Evolutionary conservation across 306 rosid genomes (phyloP), one percentile per base, ranked within the genome.

Genomic region (Medicago arabica): DNA sequence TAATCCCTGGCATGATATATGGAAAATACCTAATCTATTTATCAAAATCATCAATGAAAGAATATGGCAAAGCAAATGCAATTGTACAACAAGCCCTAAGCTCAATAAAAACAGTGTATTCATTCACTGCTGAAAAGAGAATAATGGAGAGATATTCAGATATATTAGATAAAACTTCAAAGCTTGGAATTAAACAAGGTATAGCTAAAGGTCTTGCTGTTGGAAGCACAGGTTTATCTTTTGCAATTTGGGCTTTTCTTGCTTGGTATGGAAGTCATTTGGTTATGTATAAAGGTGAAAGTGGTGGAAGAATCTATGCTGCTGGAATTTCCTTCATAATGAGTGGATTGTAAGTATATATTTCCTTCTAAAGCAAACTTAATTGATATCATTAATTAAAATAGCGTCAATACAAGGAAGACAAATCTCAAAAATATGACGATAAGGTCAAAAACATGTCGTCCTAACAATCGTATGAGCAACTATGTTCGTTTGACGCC

Each of bases 201-300:
- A 80, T 92, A 18, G 96, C 98, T 1, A 95, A 95, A 77, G 98
- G 98, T 13, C 71, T 92, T 54, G 97, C 97, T 1, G 87, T 95
- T 1, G 98, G 98, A 49, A 90, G 98, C 75, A 88, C 87, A 16
- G 98, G 97, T 36, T 58, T 95, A 1, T 89, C 87, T 9, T 95
- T 92, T 74, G 87, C 92, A 21, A 95, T 92, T 60, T 95, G 98
- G 98, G 98, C 88, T 18, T 86, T 95, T 78, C 91, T 95, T 80
- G 95, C 98, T 83, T 95, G 98, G 98, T 92, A 95, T 73, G 98
- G 98, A 25, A 92, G 98, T 58, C 96, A 67, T 80, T 89, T 95
- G 92, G 91, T 90, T 12, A 95, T 95, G 97, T 86, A 85, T 65
- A 92, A 83, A 84, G 96, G 86, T 57, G 96, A 90, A 87, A 95